Evolutionary conservation across 2,329 filamentous ascomycete genomes (phyloP).

Genomic region (Xylariomycetidae sp.): DNA sequence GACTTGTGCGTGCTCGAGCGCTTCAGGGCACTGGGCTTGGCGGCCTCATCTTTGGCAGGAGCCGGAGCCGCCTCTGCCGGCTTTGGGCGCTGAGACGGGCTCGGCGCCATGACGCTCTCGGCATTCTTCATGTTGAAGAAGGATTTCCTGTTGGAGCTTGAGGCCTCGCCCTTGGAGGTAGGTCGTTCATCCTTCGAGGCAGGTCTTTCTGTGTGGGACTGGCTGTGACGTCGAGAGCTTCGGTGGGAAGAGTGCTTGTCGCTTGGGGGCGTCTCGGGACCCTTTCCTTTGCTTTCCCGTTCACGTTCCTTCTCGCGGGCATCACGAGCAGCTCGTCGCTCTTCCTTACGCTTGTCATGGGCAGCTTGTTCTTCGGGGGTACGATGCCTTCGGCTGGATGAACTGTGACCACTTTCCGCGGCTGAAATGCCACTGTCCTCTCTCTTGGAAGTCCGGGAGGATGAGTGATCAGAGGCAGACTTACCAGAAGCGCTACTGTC

Average conservation of each 20-base stretch:
- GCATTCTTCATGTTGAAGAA: conserved; percentile 37
- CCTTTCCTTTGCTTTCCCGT: conserved; percentile 30
- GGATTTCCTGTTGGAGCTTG: conserved; percentile 31
- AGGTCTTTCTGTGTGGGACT: conserved; percentile 29
- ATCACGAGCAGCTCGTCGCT: conserved; percentile 35
- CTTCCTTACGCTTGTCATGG: conserved; percentile 45
- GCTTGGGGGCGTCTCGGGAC: conserved; percentile 17
- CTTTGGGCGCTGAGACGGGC: conserved; percentile 12
- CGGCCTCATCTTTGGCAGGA: too few species aligned
- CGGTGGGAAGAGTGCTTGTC: conserved; percentile 31
- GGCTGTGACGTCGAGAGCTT: conserved; percentile 37
- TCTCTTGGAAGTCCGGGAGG: conserved; percentile 35
- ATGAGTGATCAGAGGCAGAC: conserved; percentile 24
- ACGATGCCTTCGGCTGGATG: conserved; percentile 31
- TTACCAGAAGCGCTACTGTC: conserved; percentile 21
- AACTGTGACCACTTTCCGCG: conserved; percentile 30
- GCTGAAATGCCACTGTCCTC: conserved; percentile 43
- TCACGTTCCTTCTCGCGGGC: conserved; percentile 24
- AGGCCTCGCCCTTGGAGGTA: conserved; percentile 26
- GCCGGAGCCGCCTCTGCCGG: conserved; percentile 9
- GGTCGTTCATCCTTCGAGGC: too few species aligned
- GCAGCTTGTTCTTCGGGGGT: conserved; percentile 44
- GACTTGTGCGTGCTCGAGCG: conserved; percentile 27
- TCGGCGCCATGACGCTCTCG: conserved; percentile 27
- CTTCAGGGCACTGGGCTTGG: conserved; percentile 14